These are phyloP conservation scores for Coemansia javaensis DNA, from an alignment of 192 early-diverging fungal genomes.

Conservation along the genomic window DNA sequence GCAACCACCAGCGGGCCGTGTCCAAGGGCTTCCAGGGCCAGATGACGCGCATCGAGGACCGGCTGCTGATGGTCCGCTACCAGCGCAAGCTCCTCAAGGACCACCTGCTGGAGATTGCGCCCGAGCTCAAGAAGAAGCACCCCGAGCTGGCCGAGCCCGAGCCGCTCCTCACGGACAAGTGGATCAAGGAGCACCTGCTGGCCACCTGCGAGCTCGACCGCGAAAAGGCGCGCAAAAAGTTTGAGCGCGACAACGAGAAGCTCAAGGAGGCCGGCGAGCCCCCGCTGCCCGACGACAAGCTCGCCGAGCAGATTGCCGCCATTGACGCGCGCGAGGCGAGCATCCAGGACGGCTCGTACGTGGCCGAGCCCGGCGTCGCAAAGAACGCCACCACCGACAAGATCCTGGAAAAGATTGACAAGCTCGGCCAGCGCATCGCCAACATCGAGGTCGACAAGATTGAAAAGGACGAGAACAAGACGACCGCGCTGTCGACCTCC, in stretches of 20 bases:
- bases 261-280: conserved; percentile 60
- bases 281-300: conserved; percentile 46
- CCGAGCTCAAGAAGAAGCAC: conserved; percentile 70
- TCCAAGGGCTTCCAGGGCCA: conserved; percentile 71
- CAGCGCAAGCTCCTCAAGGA: conserved; percentile 69
- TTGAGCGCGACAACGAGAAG: conserved; percentile 84
- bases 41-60: conserved; percentile 79
- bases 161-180: conserved; percentile 71
- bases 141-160: conserved; percentile 65
- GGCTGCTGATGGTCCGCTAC: conserved; percentile 84
- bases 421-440: conserved; percentile 66
- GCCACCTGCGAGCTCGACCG: conserved; percentile 65
- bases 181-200: conserved; percentile 63
- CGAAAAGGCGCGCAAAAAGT: conserved; percentile 57
- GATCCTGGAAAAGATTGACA: conserved; percentile 66
- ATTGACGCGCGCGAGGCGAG: conserved; percentile 45
- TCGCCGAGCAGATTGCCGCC: conserved; percentile 46
- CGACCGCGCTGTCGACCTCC: conserved; percentile 90
- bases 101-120: conserved; percentile 67
- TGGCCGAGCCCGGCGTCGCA: conserved; percentile 18
- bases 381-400: conserved; percentile 59
- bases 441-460: conserved; percentile 68
- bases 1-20: conserved; percentile 94
- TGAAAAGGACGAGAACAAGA: conserved; percentile 97
- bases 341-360: conserved; percentile 34